A percentile compares a stretch with the other conserved stretches of the same genome.
These are phyloP conservation scores for Ostreobium quekettii DNA, from an alignment of 139 green algal species.

Conservation along the genomic window DNA sequence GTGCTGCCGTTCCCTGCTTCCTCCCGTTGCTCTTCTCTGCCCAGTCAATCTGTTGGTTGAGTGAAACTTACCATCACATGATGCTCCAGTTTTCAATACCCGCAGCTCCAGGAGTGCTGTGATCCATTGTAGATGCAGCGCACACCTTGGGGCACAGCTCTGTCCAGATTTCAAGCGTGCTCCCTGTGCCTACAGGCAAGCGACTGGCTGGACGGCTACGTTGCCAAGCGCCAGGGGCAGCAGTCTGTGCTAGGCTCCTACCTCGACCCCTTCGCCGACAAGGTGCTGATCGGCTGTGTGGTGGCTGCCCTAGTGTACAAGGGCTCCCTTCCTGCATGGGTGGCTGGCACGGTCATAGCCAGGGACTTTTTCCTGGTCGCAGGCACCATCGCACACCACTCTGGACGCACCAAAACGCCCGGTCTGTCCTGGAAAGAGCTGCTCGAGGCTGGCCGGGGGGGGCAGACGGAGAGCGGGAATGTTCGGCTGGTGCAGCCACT, in stretches of 20 bases:
- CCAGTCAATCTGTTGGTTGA: too few relatives aligned
- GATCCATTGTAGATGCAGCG: too few relatives aligned
- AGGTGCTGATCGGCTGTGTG: slow-evolving; percentile 48
- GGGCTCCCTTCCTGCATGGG: slow-evolving; percentile 42
- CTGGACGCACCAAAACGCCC: background rate
- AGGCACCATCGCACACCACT: slow-evolving; percentile 37
- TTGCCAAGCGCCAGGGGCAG: slow-evolving; percentile 45
- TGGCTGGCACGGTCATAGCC: slow-evolving; percentile 59
- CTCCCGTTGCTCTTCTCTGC: too few relatives aligned
- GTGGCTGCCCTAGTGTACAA: slow-evolving; percentile 46
- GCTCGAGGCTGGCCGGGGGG: background rate
- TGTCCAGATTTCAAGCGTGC: too few relatives aligned
- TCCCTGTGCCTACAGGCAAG: slow-evolving; percentile 45
- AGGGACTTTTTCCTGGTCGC: slow-evolving; percentile 57
- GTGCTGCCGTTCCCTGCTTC: too few relatives aligned
- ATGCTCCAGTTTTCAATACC: too few relatives aligned
- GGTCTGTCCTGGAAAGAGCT: background rate
- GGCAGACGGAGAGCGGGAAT: background rate
- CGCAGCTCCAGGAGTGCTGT: too few relatives aligned
- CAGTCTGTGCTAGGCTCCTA: slow-evolving; percentile 72
- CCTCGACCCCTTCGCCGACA: slow-evolving; percentile 82
- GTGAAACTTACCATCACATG: too few relatives aligned
- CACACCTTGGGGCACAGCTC: too few relatives aligned
- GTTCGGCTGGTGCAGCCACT: slow-evolving; percentile 34
- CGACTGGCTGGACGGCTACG: slow-evolving; percentile 77